Evolutionary conservation across 306 rosid genomes (phyloP), one percentile per base, ranked within the genome.

Genomic region (Myrica gale): DNA sequence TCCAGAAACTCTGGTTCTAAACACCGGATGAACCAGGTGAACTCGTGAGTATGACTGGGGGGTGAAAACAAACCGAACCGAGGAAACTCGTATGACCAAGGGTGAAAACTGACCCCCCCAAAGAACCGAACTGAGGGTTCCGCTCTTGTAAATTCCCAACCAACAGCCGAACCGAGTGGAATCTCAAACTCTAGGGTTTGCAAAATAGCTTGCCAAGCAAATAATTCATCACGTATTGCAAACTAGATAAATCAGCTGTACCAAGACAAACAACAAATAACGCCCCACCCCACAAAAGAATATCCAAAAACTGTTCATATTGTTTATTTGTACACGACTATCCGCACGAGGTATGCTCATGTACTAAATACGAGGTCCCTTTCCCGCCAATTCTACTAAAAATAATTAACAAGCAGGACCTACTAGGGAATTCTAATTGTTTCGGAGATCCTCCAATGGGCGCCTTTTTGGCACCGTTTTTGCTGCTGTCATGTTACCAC

Each of bases 301-400:
- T 6, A 21, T 20, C 9, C 2, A 8, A 21, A 20, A 20, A 57
- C 7, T n/a, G 60, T 54, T 16, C 26, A 11, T 12, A 53, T 5
- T 12, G 16, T 7, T n/a, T 19, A 7, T 9, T 8, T 55, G 32
- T 55, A 23, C 12, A 19, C 3, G 19, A 55, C 1, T 8, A 37
- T 23, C 72, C 62, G 81, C 81, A 80, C 32, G 77, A 80, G 80
- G 26, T 60, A 75, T 80, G 84, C 84, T 45, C 7, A 32, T 5
- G 39, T 4, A 20, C 39, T 57, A 57, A 21, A 21, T 57, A 57
- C 63, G 21, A 20, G 21, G 15, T 57, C 37, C 26, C 20, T 52
- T 52, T 13, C 63, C 21, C 37, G 6, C 63, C 13, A 9, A 20
- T 6, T 20, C 32, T 9, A 56, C 37, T 9, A 20, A 20, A 57